Percentiles rank a stretch among this genome's conserved stretches.
These are phyloP conservation scores for Clonostachys sp. DNA, from an alignment of 2,329 filamentous ascomycete genomes.

Conservation along the genomic window DNA sequence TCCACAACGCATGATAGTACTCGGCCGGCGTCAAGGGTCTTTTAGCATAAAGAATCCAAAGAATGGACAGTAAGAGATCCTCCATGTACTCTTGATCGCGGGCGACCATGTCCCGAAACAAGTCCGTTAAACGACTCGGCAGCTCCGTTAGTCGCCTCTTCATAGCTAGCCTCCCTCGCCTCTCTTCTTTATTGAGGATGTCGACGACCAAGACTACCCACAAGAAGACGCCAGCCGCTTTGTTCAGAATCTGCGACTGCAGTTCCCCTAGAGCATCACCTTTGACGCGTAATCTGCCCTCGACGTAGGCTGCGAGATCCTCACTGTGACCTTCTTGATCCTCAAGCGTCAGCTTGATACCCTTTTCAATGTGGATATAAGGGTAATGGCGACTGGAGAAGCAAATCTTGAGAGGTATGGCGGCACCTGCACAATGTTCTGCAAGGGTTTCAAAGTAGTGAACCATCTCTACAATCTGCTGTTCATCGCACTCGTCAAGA, in stretches of 20 bases:
- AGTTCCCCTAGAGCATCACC: conserved; percentile 18
- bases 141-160: conserved; percentile 22
- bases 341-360: conserved; percentile 15
- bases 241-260: conserved; percentile 18
- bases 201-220: conserved; percentile 20
- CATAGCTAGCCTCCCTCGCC: conserved; percentile 15
- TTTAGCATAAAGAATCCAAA: conserved; percentile 46
- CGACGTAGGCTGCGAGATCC: conserved; percentile 14
- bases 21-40: conserved; percentile 34
- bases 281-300: conserved; percentile 9
- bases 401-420: conserved; percentile 23
- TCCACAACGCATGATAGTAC: conserved; percentile 24
- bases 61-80: conserved; percentile 37
- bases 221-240: conserved; percentile 22
- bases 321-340: conserved; percentile 11
- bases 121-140: conserved; percentile 29
- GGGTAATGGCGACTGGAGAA: conserved; percentile 42
- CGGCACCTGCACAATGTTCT: conserved; percentile 11
- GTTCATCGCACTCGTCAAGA: conserved; percentile 41
- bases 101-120: conserved; percentile 47
- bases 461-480: conserved; percentile 35
- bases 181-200: conserved; percentile 24
- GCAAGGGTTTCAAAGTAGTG: conserved; percentile 32
- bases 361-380: conserved; percentile 21
- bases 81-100: conserved; percentile 36